Evolutionary conservation across 495 filamentous ascomycete genomes (phyloP), one percentile per base, ranked within the genome.

Genomic region (Neurospora sp.): DNA sequence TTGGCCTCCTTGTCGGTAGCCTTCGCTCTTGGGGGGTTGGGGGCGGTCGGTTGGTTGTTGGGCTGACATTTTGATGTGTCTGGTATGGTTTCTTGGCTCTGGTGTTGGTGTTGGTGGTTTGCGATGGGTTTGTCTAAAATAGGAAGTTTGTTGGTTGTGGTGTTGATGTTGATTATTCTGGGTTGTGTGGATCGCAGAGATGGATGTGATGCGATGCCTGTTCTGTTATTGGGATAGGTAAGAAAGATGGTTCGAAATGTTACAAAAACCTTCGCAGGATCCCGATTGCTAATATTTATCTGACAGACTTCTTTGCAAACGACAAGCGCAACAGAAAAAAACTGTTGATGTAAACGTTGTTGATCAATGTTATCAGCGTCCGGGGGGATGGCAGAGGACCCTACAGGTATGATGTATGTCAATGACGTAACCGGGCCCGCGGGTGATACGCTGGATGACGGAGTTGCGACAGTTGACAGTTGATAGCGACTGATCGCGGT

Each of bases 21-120:
- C 84, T 10, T 84, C 83, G 79, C 84, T 71, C 72, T 85, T 86
- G 69, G 87, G 83, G 4, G 89, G 88, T 77, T 89, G 88, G 5
- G 85, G 72, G 9, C 82, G 78, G 70, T 74, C 79, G 20, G 79
- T 77, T 27, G 85, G 80, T 70, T 83, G 76, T 79, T 85, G 75
- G 2, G 74, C 70, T 16, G 76, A 73, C 72, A 77, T 77, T 11
- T 14, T 71, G 23, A 3, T n/a, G 4, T 41, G 39, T 37, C 3
- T 75, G 20, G 16, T 54, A 3, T n/a, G 8, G n/a, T 73, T 16
- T 37, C 54, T 16, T 62, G 23, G 12, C 7, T 66, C 14, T 66
- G 12, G 54, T 16, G 2, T 12, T 9, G 12, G 11, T 62, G 54
- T 12, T 9, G 12, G 11, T 62, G 54, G 12, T 35, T 18, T 37